These are phyloP conservation scores for Auriscalpium orientale DNA, from an alignment of 768 basidiomycete species.

Conservation along the genomic window DNA sequence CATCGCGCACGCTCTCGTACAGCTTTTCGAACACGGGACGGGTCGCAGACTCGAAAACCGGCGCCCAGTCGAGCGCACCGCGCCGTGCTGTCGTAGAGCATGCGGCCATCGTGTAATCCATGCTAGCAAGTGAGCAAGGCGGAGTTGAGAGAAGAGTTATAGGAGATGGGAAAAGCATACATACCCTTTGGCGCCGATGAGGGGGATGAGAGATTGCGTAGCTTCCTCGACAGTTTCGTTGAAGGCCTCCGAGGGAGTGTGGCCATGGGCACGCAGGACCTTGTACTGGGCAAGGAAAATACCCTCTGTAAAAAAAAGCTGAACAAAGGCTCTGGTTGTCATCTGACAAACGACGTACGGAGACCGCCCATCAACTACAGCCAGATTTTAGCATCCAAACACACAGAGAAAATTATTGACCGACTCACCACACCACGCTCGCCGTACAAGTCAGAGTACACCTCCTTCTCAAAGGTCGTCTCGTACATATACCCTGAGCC, in stretches of 20 bases:
- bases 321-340: background rate
- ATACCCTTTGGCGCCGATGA: conserved; percentile 91
- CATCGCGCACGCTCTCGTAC: conserved; percentile 90
- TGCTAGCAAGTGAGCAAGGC: conserved; percentile 40
- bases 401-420: background rate
- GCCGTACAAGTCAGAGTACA: conserved; percentile 98
- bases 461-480: conserved; percentile 99
- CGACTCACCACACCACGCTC: conserved; percentile 95
- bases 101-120: conserved; percentile 99
- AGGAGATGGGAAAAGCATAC: conserved; percentile 17
- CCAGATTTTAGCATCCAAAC: conserved; percentile 1
- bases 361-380: conserved; percentile 91
- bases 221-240: conserved; percentile 99
- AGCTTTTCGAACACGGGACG: conserved; percentile 89
- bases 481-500: conserved; percentile 99
- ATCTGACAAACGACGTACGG: conserved; percentile 40
- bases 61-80: conserved; percentile 98
- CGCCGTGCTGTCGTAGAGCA: conserved; percentile 99
- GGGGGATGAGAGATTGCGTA: conserved; percentile 96
- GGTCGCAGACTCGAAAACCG: conserved; percentile 92
- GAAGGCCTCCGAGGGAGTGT: conserved; percentile 97
- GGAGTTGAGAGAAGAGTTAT: background rate
- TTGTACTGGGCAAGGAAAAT: conserved; percentile 99
- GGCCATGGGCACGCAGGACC: conserved; percentile 93
- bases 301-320: conserved; percentile 60